These are phyloP conservation scores for Podila verticillata DNA, from an alignment of 192 early-diverging fungal species.

Conservation along the genomic window DNA sequence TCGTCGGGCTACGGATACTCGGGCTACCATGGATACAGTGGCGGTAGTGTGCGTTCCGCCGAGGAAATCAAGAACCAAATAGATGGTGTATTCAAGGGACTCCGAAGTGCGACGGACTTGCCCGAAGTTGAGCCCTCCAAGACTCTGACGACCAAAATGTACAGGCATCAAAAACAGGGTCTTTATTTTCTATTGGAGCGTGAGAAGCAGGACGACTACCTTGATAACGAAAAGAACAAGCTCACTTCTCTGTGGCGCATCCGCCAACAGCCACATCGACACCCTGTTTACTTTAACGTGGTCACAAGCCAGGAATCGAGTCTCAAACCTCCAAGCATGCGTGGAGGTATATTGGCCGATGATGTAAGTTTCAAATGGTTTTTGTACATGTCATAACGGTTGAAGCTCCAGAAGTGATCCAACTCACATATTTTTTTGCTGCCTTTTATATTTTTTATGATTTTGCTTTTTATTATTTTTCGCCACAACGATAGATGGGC, in stretches of 20 bases:
- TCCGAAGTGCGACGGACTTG: constrained; percentile 58
- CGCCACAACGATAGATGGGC: constrained; percentile 55
- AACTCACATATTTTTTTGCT: not conserved
- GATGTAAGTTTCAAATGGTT: constrained; percentile 28
- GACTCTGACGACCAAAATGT: constrained; percentile 63
- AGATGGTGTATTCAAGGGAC: constrained; percentile 67
- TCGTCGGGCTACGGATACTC: constrained; percentile 22
- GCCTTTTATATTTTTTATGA: not conserved
- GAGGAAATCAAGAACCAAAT: constrained; percentile 62
- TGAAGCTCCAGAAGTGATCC: too few species aligned
- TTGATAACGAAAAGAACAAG: constrained; percentile 55
- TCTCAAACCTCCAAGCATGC: constrained; percentile 55
- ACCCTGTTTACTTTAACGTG: constrained; percentile 55
- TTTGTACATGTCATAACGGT: not conserved
- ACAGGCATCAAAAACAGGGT: constrained; percentile 86
- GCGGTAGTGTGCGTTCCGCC: constrained; percentile 19
- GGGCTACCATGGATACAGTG: constrained; percentile 26
- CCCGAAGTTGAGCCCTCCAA: constrained; percentile 63
- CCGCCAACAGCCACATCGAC: constrained; percentile 42
- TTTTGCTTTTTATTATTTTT: not conserved
- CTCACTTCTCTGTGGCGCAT: constrained; percentile 54
- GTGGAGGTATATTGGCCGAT: constrained; percentile 70
- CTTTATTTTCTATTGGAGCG: constrained; percentile 81
- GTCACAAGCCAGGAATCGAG: constrained; percentile 58
- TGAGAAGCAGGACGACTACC: constrained; percentile 73